These are phyloP conservation scores for Lolium perenne DNA, from an alignment of 176 grass and related monocot genomes.

Conservation along the genomic window DNA sequence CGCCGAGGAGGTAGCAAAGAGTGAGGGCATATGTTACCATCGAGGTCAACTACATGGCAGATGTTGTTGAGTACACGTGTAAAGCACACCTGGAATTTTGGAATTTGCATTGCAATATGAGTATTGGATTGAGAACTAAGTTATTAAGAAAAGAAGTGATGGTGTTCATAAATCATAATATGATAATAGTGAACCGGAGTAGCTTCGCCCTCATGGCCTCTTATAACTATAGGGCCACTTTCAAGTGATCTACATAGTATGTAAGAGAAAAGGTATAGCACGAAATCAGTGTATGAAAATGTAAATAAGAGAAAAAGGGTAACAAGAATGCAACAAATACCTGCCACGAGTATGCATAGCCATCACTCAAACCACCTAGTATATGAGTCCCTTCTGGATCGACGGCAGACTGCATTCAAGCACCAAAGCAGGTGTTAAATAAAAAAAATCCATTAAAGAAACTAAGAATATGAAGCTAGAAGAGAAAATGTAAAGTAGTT, in stretches of 20 bases:
- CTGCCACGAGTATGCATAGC: conserved; percentile 88
- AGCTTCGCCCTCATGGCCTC: conserved; percentile 85
- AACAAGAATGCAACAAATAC: conserved; percentile 42
- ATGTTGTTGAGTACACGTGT: conserved; percentile 39
- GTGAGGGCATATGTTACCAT: too few species aligned
- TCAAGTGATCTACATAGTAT: conserved; percentile 81
- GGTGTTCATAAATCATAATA: conserved; percentile 47
- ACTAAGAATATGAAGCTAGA: not conserved
- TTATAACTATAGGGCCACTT: conserved; percentile 53
- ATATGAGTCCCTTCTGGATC: conserved; percentile 87
- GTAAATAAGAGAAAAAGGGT: not conserved
- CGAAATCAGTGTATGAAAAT: conserved; percentile 2
- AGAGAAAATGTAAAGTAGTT: conserved; percentile 18
- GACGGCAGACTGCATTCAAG: conserved; percentile 70
- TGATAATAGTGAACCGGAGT: conserved; percentile 83
- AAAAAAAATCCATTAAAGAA: conserved; percentile 14
- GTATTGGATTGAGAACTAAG: not conserved
- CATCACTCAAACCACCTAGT: conserved; percentile 84
- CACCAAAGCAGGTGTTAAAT: conserved; percentile 8
- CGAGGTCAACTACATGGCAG: too few species aligned
- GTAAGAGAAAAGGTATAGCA: conserved; percentile 17
- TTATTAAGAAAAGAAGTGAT: not conserved
- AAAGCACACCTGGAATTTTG: conserved; percentile 68
- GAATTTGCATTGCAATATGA: conserved; percentile 37
- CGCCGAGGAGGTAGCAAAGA: too few species aligned